Conservation (phyloP, 495 filamentous ascomycete species). For the Rhizodiscina lignyota region DNA sequence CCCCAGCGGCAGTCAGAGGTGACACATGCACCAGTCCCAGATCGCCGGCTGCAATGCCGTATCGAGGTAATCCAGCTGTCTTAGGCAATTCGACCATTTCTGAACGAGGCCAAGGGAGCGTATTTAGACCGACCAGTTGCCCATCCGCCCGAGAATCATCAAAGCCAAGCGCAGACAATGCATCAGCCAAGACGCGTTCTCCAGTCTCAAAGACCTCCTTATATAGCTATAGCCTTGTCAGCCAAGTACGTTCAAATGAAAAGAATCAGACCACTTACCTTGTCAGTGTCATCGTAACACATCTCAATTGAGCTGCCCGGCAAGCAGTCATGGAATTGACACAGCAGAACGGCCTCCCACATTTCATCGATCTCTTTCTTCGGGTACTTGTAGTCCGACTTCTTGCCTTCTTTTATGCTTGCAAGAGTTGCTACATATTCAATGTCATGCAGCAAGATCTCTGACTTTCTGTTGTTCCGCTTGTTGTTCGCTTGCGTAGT, state of each 20-base stretch:
- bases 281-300: conserved; percentile 86
- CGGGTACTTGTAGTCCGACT: conserved; percentile 58
- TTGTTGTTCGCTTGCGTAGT: conserved; percentile 97
- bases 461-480: conserved; percentile 72
- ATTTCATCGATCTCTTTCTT: conserved; percentile 82
- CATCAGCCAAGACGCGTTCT: conserved; percentile 48
- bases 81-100: conserved; percentile 49
- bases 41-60: conserved; percentile 28
- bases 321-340: conserved; percentile 94
- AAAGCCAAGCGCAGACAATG: conserved; percentile 50
- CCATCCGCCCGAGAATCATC: conserved; percentile 18
- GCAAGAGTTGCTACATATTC: conserved; percentile 82
- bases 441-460: conserved; percentile 69
- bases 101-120: conserved; percentile 63
- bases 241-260: background rate
- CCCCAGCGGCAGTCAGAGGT: conserved; percentile 25
- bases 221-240: conserved; percentile 42
- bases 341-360: conserved; percentile 77
- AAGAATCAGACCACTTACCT: conserved; percentile 26
- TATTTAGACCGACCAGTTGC: conserved; percentile 50
- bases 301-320: conserved; percentile 94
- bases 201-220: conserved; percentile 66
- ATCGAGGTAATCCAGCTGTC: conserved; percentile 21
- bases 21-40: conserved; percentile 33
- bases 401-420: conserved; percentile 38